Evolutionary conservation across 2,329 filamentous ascomycete species (phyloP), one percentile per base, ranked within the genome.

Genomic region (Penicillium sp.): DNA sequence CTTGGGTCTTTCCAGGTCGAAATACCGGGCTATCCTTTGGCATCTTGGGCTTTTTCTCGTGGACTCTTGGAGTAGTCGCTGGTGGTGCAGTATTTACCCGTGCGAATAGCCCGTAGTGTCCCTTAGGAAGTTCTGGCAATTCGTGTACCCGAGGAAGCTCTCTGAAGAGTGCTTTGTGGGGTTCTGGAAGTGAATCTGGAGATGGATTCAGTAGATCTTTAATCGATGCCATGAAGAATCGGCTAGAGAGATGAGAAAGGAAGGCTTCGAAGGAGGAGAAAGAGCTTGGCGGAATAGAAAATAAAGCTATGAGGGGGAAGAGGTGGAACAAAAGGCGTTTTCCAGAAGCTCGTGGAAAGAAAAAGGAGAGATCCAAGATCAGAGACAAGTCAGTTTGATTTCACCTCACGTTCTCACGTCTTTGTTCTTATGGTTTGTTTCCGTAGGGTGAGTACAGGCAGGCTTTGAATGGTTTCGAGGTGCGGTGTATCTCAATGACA

Each of bases 21-120:
- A 86, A 83, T 6, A 85, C 71, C 0, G 81, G 78, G 25, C 77
- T 78, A 60, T 87, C 82, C 66, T 87, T 89, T 50, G 78, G 72
- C 62, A 84, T 75, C 70, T 84, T 88, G 78, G 76, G 61, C 66
- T 69, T 55, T 69, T 72, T 58, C 54, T 12, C 28, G 10, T 5
- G 58, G 32, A 5, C 38, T 10, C 31, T 24, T 2, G 31, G 9
- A 20, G 38, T 42, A 9, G 3, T 31, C 7, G 27, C n/a, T 31
- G 33, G 15, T 23, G 18, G 12, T 24, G 32, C 18, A 15, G 8
- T 32, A 18, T 15, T n/a, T 20, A 10, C 31, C 13, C 39, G 35
- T 35, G n/a, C 27, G 3, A n/a, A n/a, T 3, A 27, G 3, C 23
- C 4, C 12, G 38, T 12, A 40, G 13, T 24, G 23, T 9, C 12